Evolutionary conservation across 129 eudicot species (phyloP).

Genomic region (Lonicera japonica): DNA sequence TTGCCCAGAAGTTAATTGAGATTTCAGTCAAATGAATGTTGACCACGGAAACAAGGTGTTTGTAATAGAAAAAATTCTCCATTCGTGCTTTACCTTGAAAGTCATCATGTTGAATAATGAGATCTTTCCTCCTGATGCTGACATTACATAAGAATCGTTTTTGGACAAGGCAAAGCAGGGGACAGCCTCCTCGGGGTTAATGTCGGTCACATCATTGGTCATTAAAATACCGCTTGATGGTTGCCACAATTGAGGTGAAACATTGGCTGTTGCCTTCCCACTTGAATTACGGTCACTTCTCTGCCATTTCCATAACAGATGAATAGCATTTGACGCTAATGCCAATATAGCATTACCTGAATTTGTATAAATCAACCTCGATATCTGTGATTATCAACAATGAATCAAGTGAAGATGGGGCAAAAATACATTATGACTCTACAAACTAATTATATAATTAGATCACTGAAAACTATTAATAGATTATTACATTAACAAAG

Average conservation of each 20-base stretch:
- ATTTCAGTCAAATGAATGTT: constrained; percentile 6
- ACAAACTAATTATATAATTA: not conserved
- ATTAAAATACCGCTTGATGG: constrained; percentile 83
- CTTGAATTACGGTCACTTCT: constrained; percentile 58
- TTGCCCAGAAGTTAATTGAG: constrained; percentile 11
- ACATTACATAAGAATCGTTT: constrained; percentile 82
- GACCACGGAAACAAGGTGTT: constrained; percentile 5
- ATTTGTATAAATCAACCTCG: constrained; percentile 83
- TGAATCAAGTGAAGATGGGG: not conserved
- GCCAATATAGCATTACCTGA: constrained; percentile 75
- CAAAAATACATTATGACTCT: not conserved
- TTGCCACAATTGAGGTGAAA: constrained; percentile 85
- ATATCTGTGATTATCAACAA: constrained; percentile 41
- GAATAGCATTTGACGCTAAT: constrained; percentile 77
- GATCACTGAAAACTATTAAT: no score
- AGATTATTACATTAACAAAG: no score
- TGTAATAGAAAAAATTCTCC: not conserved
- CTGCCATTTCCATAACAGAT: constrained; percentile 92
- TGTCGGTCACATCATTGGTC: constrained; percentile 63
- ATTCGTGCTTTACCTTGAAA: constrained; percentile 56
- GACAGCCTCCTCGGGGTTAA: constrained; percentile 75
- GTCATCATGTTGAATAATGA: constrained; percentile 95
- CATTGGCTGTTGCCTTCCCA: constrained; percentile 84
- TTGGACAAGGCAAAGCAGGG: constrained; percentile 94
- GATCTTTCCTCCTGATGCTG: constrained; percentile 90